phyloP scores from a whole-genome alignment of 805 yeast species.

The Candida krabiensis region DNA sequence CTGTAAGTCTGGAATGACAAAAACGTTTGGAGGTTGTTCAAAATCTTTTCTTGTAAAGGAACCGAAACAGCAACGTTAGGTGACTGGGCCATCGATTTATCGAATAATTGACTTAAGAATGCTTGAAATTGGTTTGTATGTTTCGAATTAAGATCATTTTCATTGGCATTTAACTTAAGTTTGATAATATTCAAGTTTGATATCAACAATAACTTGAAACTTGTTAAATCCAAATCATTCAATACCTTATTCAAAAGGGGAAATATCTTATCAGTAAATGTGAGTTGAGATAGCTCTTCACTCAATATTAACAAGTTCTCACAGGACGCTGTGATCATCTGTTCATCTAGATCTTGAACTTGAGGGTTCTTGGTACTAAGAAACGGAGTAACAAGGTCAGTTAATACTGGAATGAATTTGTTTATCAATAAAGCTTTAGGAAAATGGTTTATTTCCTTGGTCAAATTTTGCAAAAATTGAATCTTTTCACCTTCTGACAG shows the following conservation, averaged over 20 bases:
- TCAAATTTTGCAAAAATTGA: conserved; percentile 65
- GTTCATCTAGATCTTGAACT: conserved; percentile 26
- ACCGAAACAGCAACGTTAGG: conserved; percentile 16
- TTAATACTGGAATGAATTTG: conserved; percentile 72
- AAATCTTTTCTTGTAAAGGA: conserved; percentile 35
- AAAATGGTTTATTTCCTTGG: conserved; percentile 52
- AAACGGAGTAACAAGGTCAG: conserved; percentile 47
- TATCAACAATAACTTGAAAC: conserved; percentile 32
- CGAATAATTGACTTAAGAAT: conserved; percentile 33
- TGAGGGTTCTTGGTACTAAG: conserved; percentile 27
- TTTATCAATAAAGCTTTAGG: conserved; percentile 59
- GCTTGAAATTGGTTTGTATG: conserved; percentile 27
- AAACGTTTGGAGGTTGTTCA: conserved; percentile 27
- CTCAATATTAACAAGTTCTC: conserved; percentile 65
- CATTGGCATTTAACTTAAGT: conserved; percentile 29
- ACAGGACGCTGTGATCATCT: conserved; percentile 46
- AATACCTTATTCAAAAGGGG: conserved; percentile 39
- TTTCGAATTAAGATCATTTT: conserved; percentile 21
- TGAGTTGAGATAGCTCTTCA: conserved; percentile 63
- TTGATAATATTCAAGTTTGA: conserved; percentile 28
- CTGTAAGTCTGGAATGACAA: conserved; percentile 41
- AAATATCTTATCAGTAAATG: conserved; percentile 72
- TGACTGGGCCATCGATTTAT: conserved; percentile 28
- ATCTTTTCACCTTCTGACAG: conserved; percentile 65
- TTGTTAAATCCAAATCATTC: conserved; percentile 26